Base-by-base conservation (phyloP, 306 rosid species). In the Vachellia pachyceras region DNA sequence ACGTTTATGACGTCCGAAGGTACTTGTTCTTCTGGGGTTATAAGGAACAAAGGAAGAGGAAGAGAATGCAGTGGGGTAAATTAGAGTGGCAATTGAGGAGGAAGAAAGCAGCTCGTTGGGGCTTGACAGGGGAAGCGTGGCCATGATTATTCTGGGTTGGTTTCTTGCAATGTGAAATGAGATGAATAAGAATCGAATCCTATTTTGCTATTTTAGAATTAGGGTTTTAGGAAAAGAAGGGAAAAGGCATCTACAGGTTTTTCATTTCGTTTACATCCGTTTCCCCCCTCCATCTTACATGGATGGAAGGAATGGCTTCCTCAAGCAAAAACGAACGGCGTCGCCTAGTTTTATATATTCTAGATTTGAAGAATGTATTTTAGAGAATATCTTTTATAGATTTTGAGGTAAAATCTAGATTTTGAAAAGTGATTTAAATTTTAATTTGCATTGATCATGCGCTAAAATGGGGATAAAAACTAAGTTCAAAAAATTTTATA, bases 31-130 rank as follows among this genome's bases (percentile, higher is more conserved):
- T 69, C 76, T 82, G 75, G 82, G 78, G 68, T 64, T 68, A 17
- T 74, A 83, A 10, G 89, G 58, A 68, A 86, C 55, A 65, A 71
- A 72, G 4, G 80, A 79, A 33, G 87, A 72, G 39, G 85, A 80
- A 39, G 86, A 80, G 15, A 80, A 41, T 65, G 87, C 46, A 33
- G 71, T 82, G 64, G 75, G 86, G 71, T 74, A 76, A 40, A 86
- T 60, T 44, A 82, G 73, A 13, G 84, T 33, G 64, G 87, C 70
- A 80, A 86, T 55, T 54, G 86, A 72, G 4, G 91, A 84, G 52
- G 87, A 45, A 6, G 90, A 77, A 75, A 90, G 47, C 58, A 91
- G 58, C 22, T 90, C 93, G 73, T 77, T 84, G n/a, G 88, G 87
- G 82, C 77, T 88, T 4, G 86, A 44, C 2, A 87, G 83, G 18